These are phyloP conservation scores for Tylopilus balloui DNA, from an alignment of 768 basidiomycete species.

Conservation along the genomic window DNA sequence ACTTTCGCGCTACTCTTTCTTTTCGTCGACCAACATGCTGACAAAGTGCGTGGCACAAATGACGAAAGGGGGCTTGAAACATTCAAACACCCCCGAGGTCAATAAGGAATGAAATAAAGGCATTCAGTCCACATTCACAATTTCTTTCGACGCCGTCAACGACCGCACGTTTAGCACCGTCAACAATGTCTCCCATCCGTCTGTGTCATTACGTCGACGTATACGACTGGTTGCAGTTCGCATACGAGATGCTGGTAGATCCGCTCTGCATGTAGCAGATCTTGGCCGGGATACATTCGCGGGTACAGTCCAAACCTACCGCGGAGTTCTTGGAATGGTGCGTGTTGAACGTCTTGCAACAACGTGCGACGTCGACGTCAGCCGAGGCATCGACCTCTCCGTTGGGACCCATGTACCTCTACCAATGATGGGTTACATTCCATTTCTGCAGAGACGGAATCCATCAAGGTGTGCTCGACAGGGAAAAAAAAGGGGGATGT, in stretches of 20 bases:
- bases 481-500: not conserved
- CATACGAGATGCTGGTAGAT: slow-evolving; percentile 18
- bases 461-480: not conserved
- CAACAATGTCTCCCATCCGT: not conserved
- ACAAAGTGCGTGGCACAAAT: too few species aligned
- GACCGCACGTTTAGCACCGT: not conserved
- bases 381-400: not conserved
- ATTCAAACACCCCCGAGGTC: too few species aligned
- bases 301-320: not conserved
- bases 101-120: too few species aligned
- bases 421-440: slow-evolving; percentile 19
- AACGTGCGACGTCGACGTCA: not conserved
- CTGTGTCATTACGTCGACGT: slow-evolving; percentile 54
- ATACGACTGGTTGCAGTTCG: slow-evolving; percentile 53
- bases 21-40: too few species aligned
- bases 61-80: too few species aligned
- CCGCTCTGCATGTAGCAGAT: slow-evolving; percentile 59
- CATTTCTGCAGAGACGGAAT: slow-evolving; percentile 16
- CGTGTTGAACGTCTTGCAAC: not conserved
- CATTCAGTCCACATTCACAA: too few species aligned
- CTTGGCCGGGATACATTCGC: slow-evolving; percentile 37
- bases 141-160: too few species aligned
- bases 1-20: too few species aligned
- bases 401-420: slow-evolving; percentile 13
- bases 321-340: not conserved